Percentiles rank a stretch among this genome's conserved stretches.
phyloP scores from a whole-genome alignment of 176 grass and related monocot genomes.

The Oryza longistaminata region DNA sequence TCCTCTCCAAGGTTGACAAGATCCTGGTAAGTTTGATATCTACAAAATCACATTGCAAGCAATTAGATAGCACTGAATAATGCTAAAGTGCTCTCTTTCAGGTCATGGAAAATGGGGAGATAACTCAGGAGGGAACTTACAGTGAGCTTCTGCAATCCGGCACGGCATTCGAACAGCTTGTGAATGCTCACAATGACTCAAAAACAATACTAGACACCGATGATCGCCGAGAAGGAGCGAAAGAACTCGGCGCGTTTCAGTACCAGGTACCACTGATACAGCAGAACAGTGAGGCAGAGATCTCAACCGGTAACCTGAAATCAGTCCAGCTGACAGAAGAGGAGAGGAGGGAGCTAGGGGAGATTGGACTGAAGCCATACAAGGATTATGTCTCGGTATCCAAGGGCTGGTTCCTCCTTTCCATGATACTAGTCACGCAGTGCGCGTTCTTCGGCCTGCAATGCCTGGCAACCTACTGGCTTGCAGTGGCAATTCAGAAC shows the following conservation, averaged over 20 bases:
- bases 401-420: constrained; percentile 46
- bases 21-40: constrained; percentile 66
- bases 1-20: constrained; percentile 75
- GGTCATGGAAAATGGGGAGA: constrained; percentile 79
- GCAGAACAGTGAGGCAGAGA: constrained; percentile 45
- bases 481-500: constrained; percentile 60
- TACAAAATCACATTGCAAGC: neutral
- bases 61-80: neutral
- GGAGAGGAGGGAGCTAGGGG: constrained; percentile 63
- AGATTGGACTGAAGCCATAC: constrained; percentile 67
- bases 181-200: constrained; percentile 63
- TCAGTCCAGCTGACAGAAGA: constrained; percentile 65
- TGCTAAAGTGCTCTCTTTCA: constrained; percentile 23
- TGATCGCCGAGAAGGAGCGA: neutral
- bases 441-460: constrained; percentile 64
- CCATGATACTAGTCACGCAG: constrained; percentile 46
- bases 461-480: constrained; percentile 70
- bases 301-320: constrained; percentile 8
- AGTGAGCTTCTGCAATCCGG: constrained; percentile 55
- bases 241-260: constrained; percentile 24
- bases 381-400: constrained; percentile 65
- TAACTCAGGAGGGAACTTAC: constrained; percentile 71
- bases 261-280: constrained; percentile 1
- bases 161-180: constrained; percentile 66
- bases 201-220: constrained; percentile 35